Base-by-base conservation (phyloP, 2,329 filamentous ascomycete genomes). In the Pestalotiopsis sp. region DNA sequence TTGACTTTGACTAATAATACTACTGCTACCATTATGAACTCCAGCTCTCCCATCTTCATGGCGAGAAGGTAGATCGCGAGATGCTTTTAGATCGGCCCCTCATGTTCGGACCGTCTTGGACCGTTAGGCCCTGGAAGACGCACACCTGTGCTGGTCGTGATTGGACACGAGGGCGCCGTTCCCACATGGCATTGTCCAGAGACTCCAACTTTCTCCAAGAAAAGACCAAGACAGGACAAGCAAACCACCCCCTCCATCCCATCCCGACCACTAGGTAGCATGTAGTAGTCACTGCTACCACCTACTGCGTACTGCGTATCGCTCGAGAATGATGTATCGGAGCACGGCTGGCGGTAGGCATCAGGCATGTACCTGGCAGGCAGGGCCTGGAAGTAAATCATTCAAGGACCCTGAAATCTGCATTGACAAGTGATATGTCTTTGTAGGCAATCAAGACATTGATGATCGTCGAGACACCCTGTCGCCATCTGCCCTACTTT, bases 51-150 rank as follows among this genome's bases (percentile, higher is more conserved):
- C 27, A 62, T 13, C 4, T 17, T 36, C 36, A 17, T n/a, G 27
- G 20, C 56, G 56, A 25, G n/a, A n/a, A 27, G 17, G 9, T 39
- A 36, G 13, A 39, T 20, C 59, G 59, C 31, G 12, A 36, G 59
- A 62, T 36, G n/a, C 12, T 14, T 14, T 17, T 14, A 14, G 14
- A 39, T 20, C 11, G 31, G 31, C n/a, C 59, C 59, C 27, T 39
- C 59, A 36, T 36, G 59, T 62, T 62, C 59, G 59, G 59, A 62
- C 59, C 59, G 59, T 62, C 59, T 36, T 62, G 31, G 59, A 36
- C 59, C 59, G 59, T 36, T 62, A 39, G 59, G 27, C 59, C 17
- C 25, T 39, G 7, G 59, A 62, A 12, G 5, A 39, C 13, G 14
- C 59, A 12, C 59, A 39, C 59, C 59, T 36, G 12, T 59, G 5